Conservation (phyloP, 768 basidiomycete genomes). For the Mycena galericulata region DNA sequence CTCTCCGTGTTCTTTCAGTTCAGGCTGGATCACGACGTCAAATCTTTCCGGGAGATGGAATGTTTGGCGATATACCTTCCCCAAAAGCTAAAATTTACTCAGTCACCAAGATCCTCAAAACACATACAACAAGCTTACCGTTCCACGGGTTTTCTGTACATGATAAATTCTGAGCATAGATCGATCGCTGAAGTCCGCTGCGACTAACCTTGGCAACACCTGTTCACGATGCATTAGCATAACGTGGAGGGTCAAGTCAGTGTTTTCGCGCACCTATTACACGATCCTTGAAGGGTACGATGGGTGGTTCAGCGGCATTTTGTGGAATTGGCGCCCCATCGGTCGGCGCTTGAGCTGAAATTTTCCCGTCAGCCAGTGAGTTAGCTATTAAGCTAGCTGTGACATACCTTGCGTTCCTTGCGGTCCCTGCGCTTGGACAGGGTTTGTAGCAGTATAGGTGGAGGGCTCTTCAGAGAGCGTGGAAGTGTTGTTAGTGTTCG, state of each 20-base stretch:
- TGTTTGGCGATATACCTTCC: constrained; percentile 43
- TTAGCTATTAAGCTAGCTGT: too few relatives aligned
- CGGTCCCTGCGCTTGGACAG: constrained; percentile 1
- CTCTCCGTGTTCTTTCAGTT: constrained; percentile 65
- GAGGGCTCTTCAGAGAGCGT: constrained; percentile 13
- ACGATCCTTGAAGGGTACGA: constrained; percentile 68
- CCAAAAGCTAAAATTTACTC: constrained; percentile 42
- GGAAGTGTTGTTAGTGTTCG: background rate
- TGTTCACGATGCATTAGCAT: constrained; percentile 11
- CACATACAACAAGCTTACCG: constrained; percentile 42
- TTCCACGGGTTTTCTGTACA: constrained; percentile 57
- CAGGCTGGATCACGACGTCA: constrained; percentile 39
- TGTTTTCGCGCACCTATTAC: constrained; percentile 59
- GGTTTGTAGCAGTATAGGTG: background rate
- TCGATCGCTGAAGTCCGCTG: background rate
- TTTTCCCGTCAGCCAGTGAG: background rate
- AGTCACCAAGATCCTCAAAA: background rate
- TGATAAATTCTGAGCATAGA: background rate
- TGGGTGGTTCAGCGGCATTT: constrained; percentile 8
- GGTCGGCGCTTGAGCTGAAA: constrained; percentile 2
- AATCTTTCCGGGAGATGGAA: background rate
- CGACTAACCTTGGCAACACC: constrained; percentile 49
- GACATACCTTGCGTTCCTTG: background rate
- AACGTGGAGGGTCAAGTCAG: constrained; percentile 8
- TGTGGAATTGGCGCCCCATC: background rate